Base-by-base conservation (phyloP, 148 eudicot species). In the Euryodendron excelsum region DNA sequence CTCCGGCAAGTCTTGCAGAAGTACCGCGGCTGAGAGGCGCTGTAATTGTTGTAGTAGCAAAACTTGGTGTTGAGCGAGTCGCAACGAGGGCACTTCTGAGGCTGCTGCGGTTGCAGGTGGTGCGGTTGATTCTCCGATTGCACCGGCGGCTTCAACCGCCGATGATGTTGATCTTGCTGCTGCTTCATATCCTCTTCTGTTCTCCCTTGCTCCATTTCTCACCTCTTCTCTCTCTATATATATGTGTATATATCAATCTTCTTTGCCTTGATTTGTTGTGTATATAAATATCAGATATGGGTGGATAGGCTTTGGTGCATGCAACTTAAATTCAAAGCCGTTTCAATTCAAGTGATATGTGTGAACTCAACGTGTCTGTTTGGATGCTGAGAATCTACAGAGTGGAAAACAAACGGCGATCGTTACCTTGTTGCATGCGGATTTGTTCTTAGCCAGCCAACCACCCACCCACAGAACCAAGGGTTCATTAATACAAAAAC, bases 1-100 rank as follows among this genome's bases (percentile, higher is more conserved):
- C 91, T 76, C 10, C 81, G 74, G 48, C 91, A 88, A 1, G 75
- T 78, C 78, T 84, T 88, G 81, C 91, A 88, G 23, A 78, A 88
- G 80, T 52, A 82, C 1, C 89, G 78, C 0, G 91, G 91, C 41
- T 88, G 91, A 0, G 89, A 73, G 36, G 84, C 68, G 41, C 83
- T 84, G 69, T 86, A 82, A 37, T 88, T 88, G 60, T 86, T 88
- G 73, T 75, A 88, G 73, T 88, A 88, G 27, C 91, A 85, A 18
- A 88, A 86, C 48, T 88, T 88, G 10, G 91, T 86, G 76, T 88
- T 86, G 18, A 28, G 39, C 0, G 89, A 88, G 14, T 82, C 79
- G 21, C 91, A 88, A 0, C 91, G 82, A 2, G 91, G 89, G 73
- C 91, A 88, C n/a, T 82, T 77, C 63, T 79, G 88, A 0, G 85